phyloP scores from a whole-genome alignment of 257 asterid genomes.

The Leptodermis oblonga region DNA sequence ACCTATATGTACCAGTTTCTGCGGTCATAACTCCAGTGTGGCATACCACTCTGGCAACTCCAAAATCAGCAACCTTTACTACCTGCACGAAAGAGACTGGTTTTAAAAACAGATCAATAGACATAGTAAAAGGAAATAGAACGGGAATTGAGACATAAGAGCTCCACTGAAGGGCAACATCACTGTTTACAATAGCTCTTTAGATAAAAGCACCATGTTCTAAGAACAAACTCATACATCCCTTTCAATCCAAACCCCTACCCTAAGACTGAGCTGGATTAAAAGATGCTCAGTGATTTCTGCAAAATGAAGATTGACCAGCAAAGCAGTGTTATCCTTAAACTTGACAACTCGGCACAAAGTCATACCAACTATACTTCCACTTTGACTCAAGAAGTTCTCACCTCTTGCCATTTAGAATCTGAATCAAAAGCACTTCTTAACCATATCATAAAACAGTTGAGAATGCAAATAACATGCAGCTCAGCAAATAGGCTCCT shows the following conservation, averaged over 20 bases:
- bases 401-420: background rate
- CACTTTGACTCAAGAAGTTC: background rate
- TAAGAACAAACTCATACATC: background rate
- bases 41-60: conserved; percentile 90
- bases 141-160: background rate
- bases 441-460: background rate
- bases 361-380: conserved; percentile 1
- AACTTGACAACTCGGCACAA: background rate
- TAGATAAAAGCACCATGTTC: background rate
- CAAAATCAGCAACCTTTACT: conserved; percentile 97
- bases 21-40: conserved; percentile 97
- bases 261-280: background rate
- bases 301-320: background rate
- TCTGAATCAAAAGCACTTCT: background rate
- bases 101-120: background rate
- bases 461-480: background rate
- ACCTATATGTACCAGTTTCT: conserved; percentile 95
- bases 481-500: conserved; percentile 18
- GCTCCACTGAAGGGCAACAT: background rate
- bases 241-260: background rate
- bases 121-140: background rate
- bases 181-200: background rate
- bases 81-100: conserved; percentile 40
- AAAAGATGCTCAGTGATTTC: background rate
- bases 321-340: background rate